Evolutionary conservation across 345 rosid species (phyloP).

Genomic region (Eucalyptus pauciflora): DNA sequence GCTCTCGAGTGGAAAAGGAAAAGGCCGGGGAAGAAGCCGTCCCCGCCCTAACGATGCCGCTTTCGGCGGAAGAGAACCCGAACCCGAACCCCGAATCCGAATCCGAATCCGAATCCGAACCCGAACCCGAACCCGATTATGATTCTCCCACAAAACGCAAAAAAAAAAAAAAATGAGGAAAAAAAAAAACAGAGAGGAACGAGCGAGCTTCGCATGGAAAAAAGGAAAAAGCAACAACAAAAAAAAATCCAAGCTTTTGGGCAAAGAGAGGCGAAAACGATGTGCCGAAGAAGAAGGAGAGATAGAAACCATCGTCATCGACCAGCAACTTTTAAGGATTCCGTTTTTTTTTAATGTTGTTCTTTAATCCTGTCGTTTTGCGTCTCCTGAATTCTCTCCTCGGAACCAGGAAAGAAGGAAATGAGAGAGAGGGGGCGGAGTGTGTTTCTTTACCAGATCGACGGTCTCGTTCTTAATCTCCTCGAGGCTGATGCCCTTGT

Average conservation of each 20-base stretch:
- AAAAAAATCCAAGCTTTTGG: background rate
- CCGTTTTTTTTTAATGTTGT: background rate
- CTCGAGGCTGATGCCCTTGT: conserved; percentile 38
- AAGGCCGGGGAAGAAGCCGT: background rate
- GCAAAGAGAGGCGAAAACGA: background rate
- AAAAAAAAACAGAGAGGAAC: background rate
- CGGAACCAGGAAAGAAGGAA: background rate
- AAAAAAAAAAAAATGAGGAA: fast-evolving
- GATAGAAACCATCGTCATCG: background rate
- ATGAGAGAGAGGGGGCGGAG: background rate
- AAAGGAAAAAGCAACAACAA: background rate
- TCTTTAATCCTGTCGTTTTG: background rate
- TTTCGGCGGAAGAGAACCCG: background rate
- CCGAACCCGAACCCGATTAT: background rate
- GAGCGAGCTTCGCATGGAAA: background rate
- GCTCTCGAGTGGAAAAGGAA: background rate
- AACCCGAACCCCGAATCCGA: background rate
- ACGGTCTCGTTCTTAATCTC: conserved; percentile 65
- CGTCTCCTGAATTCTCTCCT: background rate
- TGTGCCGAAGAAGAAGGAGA: background rate
- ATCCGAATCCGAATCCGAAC: background rate
- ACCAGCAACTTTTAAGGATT: background rate
- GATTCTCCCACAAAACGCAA: background rate
- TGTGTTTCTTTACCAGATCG: conserved; percentile 38
- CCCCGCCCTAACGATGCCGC: fast-evolving